A percentile compares a stretch with the other conserved stretches of the same genome.
Conservation (phyloP, 1,284 basidiomycete species). For the Schizopora paradoxa region DNA sequence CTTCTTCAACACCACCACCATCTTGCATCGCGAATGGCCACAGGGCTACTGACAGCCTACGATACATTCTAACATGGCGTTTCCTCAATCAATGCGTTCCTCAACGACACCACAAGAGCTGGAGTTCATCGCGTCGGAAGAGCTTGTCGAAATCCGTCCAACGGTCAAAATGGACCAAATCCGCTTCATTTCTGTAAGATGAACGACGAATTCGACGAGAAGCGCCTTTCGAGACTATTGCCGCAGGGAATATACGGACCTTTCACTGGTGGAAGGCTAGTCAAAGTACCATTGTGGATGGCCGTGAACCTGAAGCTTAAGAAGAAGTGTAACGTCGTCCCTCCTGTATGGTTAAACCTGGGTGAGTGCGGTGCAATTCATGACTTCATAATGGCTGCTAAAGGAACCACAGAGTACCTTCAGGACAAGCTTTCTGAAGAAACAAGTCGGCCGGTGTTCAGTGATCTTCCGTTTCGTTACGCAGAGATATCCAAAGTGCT, state of each 20-base stretch:
- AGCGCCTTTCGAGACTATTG: constrained; percentile 1
- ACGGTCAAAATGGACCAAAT: constrained; percentile 84
- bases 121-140: constrained; percentile 80
- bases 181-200: constrained; percentile 76
- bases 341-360: constrained; percentile 84
- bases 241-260: constrained; percentile 87
- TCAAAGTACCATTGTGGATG: constrained; percentile 90
- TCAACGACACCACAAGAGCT: constrained; percentile 76
- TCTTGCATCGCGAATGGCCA: too few species aligned
- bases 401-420: constrained; percentile 56
- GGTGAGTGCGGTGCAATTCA: constrained; percentile 46
- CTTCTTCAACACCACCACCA: too few species aligned
- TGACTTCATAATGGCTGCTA: background rate
- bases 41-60: too few species aligned
- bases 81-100: constrained; percentile 45
- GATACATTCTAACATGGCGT: constrained; percentile 47
- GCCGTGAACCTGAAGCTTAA: constrained; percentile 90
- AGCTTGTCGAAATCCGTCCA: constrained; percentile 78
- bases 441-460: constrained; percentile 66
- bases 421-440: constrained; percentile 69
- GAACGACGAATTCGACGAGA: constrained; percentile 11
- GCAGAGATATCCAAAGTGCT: constrained; percentile 86
- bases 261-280: constrained; percentile 79
- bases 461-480: constrained; percentile 78
- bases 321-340: constrained; percentile 88